Base-by-base conservation (phyloP, 495 filamentous ascomycete species). In the Cudoniella acicularis region DNA sequence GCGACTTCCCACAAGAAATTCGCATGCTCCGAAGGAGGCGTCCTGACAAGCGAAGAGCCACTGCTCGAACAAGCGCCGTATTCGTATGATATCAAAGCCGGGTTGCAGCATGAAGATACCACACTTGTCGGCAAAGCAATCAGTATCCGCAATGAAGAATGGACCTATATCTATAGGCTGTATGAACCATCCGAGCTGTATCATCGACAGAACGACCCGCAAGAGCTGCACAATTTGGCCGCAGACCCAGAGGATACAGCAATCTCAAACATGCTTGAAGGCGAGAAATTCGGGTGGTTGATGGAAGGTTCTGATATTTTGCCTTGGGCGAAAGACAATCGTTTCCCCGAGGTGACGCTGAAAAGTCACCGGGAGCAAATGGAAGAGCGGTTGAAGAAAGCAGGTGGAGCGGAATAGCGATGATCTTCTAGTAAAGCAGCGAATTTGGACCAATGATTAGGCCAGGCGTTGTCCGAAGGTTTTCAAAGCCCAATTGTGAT, bases 161-260 rank as follows among this genome's bases (percentile, higher is more conserved):
- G 62, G 59, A 63, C 63, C 10, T 69, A 64, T 49, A 54, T 68
- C 18, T 72, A 68, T 51, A 52, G 64, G 25, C 52, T 70, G 59
- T 67, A 72, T 49, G 65, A 68, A 56, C 63, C 65, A 26, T 52
- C 63, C 10, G 67, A 70, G 60, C 43, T 71, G 49, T 68, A 70
- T 47, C 49, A 65, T 54, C 62, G 63, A 18, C 10, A 52, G 2
- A 21, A 60, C 23, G 64, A 69, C 51, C 62, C 58, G 1, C 36
- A 59, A 1, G 66, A 67, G 57, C 58, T 63, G 56, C 62, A 69
- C 57, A 67, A 68, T 26, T 41, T 67, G 10, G 46, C 46, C 2
- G 46, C 46, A 21, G 17, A 21, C 60, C 62, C 50, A 9, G 20
- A 53, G 17, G 11, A 53, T 20, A 61, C 64, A 36, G 60, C 61